phyloP scores from a whole-genome alignment of 805 yeast genomes.

The Saturnispora galanensis region DNA sequence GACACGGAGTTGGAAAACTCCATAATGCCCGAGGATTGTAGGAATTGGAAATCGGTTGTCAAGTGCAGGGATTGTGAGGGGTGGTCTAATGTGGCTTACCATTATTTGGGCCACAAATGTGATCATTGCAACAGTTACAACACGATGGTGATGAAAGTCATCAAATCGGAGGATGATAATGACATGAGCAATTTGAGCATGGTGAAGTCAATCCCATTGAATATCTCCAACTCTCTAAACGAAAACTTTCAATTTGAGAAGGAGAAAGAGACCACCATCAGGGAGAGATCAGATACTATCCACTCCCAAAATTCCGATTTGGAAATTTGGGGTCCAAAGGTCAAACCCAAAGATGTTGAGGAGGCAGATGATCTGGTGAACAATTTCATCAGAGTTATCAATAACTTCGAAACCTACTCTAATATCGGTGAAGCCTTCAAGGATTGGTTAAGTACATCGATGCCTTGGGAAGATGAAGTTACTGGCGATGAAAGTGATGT shows the following conservation, averaged over 20 bases:
- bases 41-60: conserved; percentile 63
- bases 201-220: conserved; percentile 9
- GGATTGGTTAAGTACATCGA: conserved; percentile 24
- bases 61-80: conserved; percentile 85
- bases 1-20: conserved; percentile 75
- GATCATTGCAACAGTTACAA: conserved; percentile 82
- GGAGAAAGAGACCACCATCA: conserved; percentile 2
- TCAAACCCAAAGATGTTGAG: conserved; percentile 12
- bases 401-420: conserved; percentile 27
- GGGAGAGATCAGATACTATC: not conserved
- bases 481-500: not conserved
- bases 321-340: conserved; percentile 7
- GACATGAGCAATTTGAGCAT: conserved; percentile 11
- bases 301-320: conserved; percentile 5
- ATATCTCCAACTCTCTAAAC: conserved; percentile 22
- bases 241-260: conserved; percentile 28
- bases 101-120: conserved; percentile 80
- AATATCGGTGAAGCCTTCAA: conserved; percentile 28
- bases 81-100: conserved; percentile 64
- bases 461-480: conserved; percentile 6
- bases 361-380: conserved; percentile 22
- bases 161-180: conserved; percentile 47
- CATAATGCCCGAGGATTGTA: conserved; percentile 73
- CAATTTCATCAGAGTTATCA: conserved; percentile 26
- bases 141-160: conserved; percentile 60